Percentiles rank a stretch among this genome's conserved stretches.
These are phyloP conservation scores for Solanum hybrid DNA, from an alignment of 305 asterid species.

Conservation along the genomic window DNA sequence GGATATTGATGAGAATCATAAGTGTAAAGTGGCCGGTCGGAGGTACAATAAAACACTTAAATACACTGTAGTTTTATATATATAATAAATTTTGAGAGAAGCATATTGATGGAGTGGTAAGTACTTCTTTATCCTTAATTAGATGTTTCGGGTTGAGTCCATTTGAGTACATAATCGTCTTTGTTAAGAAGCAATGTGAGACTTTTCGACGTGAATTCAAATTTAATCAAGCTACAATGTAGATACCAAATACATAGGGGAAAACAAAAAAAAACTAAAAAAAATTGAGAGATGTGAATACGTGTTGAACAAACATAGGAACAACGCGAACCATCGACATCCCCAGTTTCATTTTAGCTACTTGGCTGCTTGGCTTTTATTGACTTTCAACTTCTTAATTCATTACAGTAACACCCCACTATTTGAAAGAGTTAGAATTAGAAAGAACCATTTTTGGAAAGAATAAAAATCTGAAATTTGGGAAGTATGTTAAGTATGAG, in stretches of 20 bases:
- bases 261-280: too few relatives aligned
- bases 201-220: not conserved
- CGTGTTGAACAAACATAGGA: not conserved
- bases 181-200: too few relatives aligned
- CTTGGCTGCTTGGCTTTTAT: not conserved
- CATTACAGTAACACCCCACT: not conserved
- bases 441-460: too few relatives aligned
- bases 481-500: too few relatives aligned
- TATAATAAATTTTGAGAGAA: too few relatives aligned
- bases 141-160: not conserved
- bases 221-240: too few relatives aligned
- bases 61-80: too few relatives aligned
- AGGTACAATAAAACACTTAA: not conserved
- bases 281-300: not conserved
- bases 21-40: not conserved
- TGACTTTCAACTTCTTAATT: not conserved
- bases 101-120: not conserved
- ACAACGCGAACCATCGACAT: not conserved
- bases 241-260: not conserved
- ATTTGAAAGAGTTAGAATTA: too few relatives aligned
- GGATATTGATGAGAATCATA: not conserved
- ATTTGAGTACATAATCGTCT: too few relatives aligned
- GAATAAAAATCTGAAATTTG: too few relatives aligned
- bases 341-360: not conserved
- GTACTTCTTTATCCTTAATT: too few relatives aligned